Base-by-base conservation (phyloP, 495 filamentous ascomycete species). In the Glonium stellatum region DNA sequence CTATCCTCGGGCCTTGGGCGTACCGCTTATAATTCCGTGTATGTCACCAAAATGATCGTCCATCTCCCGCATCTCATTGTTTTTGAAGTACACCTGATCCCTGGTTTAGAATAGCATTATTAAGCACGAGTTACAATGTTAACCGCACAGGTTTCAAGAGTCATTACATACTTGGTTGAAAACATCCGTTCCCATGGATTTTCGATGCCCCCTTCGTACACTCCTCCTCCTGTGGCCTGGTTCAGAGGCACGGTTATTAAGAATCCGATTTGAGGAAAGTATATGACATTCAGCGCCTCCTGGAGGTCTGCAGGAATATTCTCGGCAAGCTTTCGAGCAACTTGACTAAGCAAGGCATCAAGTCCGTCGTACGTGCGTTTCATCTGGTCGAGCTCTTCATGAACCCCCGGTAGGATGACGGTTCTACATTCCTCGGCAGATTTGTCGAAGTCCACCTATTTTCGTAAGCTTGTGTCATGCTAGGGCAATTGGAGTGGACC, bases 261-360 rank as follows among this genome's bases (percentile, higher is more conserved):
- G 72, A 95, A 98, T 1, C 93, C 95, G 13, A 96, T 80, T 67
- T 95, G 89, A 10, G 90, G 91, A 64, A 96, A 90, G 70, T 92
- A 92, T 21, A 95, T 87, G 52, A 87, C 84, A 57, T 88, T 89
- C 73, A 97, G 64, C 69, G 84, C 74, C 58, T 84, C 69, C 73
- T 79, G 73, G 69, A 87, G 65, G 63, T 76, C 65, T 59, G 75
- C 75, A 0, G 93, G 92, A 12, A 92, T 75, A 1, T 77, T 80
- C 11, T 67, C 71, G 4, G 82, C 78, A 54, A 69, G 21, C 42
- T 63, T 69, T 4, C 60, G 50, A 5, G 64, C 67, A 12, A 67
- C 65, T 41, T 63, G 48, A 11, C 83, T 84, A 22, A 98, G 80
- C 35, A 96, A 74, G 59, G 80, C 79, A 59, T 84, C 84, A 57